Percentiles rank a stretch among this genome's conserved stretches.
Evolutionary conservation across 805 yeast genomes (phyloP).

Genomic region (Ogataea allantospora): DNA sequence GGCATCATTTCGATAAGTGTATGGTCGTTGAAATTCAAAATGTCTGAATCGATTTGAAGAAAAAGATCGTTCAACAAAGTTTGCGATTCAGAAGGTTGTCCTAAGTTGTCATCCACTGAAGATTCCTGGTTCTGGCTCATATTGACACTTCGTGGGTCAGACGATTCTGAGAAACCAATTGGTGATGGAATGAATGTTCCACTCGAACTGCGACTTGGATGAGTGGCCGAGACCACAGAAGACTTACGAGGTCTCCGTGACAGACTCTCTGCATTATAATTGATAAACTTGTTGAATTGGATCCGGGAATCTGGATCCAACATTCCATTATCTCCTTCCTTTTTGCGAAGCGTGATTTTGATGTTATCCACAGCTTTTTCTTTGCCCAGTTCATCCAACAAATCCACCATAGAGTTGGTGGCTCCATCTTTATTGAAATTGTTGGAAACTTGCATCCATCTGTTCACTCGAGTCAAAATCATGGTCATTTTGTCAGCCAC

Average conservation of each 20-base stretch:
- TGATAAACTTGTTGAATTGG: constrained; percentile 30
- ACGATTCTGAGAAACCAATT: constrained; percentile 26
- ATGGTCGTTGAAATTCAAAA: constrained; percentile 26
- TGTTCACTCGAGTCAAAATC: constrained; percentile 35
- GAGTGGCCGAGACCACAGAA: neutral
- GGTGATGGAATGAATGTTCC: constrained; percentile 31
- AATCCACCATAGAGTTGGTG: constrained; percentile 51
- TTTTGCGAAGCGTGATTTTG: constrained; percentile 24
- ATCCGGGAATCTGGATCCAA: constrained; percentile 29
- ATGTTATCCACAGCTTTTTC: constrained; percentile 44
- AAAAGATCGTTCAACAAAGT: constrained; percentile 30
- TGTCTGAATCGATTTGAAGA: constrained; percentile 32
- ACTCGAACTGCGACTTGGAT: constrained; percentile 10
- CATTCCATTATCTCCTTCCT: constrained; percentile 29
- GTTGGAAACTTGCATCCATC: constrained; percentile 40
- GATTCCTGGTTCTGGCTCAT: neutral
- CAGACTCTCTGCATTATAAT: constrained; percentile 24
- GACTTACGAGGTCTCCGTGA: constrained; percentile 8
- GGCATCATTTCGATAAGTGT: constrained; percentile 16
- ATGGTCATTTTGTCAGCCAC: constrained; percentile 36
- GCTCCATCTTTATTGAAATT: constrained; percentile 48
- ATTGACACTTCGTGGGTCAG: neutral
- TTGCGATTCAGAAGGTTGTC: constrained; percentile 21
- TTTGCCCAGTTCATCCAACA: constrained; percentile 52
- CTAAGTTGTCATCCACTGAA: constrained; percentile 3